A percentile compares a stretch with the other conserved stretches of the same genome.
Conservation (phyloP, 345 rosid species). For the Rhodamnia argentea region DNA sequence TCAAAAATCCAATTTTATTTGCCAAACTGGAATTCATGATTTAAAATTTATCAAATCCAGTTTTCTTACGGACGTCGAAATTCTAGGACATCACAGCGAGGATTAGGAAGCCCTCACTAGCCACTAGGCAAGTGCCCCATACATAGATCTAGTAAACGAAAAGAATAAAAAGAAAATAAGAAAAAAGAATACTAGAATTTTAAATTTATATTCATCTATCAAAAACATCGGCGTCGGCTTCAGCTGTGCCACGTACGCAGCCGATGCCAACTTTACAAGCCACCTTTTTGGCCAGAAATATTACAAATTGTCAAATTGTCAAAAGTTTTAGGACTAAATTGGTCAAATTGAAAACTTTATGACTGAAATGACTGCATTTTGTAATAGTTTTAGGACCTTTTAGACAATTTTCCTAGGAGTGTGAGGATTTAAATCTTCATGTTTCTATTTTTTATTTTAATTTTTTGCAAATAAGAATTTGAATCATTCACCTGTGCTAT, state of each 20-base stretch:
- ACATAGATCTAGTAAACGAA: not conserved
- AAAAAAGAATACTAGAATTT: too few relatives aligned
- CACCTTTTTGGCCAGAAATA: too few relatives aligned
- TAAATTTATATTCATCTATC: too few relatives aligned
- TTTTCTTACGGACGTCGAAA: too few relatives aligned
- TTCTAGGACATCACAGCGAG: too few relatives aligned
- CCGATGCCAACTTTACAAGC: not conserved
- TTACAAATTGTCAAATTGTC: too few relatives aligned
- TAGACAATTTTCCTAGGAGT: not conserved
- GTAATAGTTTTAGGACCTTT: not conserved
- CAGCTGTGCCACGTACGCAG: not conserved
- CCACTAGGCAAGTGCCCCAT: not conserved
- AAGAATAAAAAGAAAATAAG: too few relatives aligned
- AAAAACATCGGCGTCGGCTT: too few relatives aligned
- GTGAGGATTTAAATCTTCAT: not conserved
- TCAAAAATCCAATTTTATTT: too few relatives aligned
- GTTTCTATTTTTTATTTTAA: too few relatives aligned
- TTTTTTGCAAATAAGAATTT: not conserved
- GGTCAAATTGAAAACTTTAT: not conserved
- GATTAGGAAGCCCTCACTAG: not conserved
- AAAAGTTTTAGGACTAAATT: not conserved
- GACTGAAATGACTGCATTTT: rapidly evolving
- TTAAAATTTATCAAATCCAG: too few relatives aligned
- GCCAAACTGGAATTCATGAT: too few relatives aligned
- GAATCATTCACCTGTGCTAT: not conserved